Evolutionary conservation across 441 rosid species (phyloP).

Genomic region (Eutrema salsugineum): DNA sequence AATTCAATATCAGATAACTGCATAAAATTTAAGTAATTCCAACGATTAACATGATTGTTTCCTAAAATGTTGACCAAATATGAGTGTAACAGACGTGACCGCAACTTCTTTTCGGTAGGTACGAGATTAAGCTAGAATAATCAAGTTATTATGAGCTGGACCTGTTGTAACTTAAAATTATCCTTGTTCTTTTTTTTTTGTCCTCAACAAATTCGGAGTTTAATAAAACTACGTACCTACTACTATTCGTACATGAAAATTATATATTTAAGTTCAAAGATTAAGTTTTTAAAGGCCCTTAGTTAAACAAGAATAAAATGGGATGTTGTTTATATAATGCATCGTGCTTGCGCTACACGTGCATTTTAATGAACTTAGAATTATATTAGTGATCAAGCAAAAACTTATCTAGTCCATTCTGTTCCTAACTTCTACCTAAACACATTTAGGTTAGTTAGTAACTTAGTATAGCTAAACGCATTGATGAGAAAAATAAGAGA

Average conservation of each 20-base stretch:
- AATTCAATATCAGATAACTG: background rate
- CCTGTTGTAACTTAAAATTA: background rate
- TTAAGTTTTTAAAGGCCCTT: background rate
- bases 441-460: background rate
- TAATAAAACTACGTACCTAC: background rate
- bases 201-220: background rate
- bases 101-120: constrained; percentile 7
- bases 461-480: background rate
- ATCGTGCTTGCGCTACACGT: constrained; percentile 14
- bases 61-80: background rate
- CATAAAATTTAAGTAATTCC: background rate
- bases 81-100: constrained; percentile 23
- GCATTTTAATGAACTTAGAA: constrained; percentile 3
- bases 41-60: background rate
- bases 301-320: background rate
- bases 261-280: background rate
- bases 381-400: background rate
- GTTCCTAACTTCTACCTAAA: constrained; percentile 20
- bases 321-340: background rate
- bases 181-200: background rate
- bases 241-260: background rate
- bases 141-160: background rate
- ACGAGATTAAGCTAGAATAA: constrained; percentile 21
- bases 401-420: background rate
- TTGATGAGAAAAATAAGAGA: background rate